Evolutionary conservation across 2,329 filamentous ascomycete species (phyloP).

Genomic region (Pestalotiopsis sp.): DNA sequence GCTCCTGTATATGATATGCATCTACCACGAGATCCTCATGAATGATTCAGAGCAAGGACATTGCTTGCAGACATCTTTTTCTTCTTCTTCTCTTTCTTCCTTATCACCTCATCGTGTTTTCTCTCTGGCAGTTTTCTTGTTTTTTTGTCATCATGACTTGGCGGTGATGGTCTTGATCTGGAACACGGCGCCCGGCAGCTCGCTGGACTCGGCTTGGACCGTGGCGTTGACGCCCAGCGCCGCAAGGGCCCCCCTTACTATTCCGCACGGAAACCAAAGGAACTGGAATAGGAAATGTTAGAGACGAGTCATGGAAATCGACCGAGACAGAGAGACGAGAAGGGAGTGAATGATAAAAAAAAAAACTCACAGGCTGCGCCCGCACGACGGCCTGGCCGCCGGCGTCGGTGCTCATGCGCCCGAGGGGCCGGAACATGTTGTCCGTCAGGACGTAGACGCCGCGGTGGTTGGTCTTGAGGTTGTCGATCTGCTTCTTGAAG

Average conservation of each 20-base stretch:
- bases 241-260: conserved; percentile 90
- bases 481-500: conserved; percentile 97
- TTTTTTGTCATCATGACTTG: conserved; percentile 52
- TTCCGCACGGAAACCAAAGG: conserved; percentile 91
- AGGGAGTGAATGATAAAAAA: conserved; percentile 2
- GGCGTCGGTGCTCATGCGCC: conserved; percentile 83
- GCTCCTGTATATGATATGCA: conserved; percentile 8
- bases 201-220: conserved; percentile 86
- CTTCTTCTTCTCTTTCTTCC: background rate
- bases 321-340: background rate
- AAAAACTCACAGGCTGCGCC: conserved; percentile 73
- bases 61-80: too few species aligned
- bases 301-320: conserved; percentile 14
- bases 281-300: conserved; percentile 58
- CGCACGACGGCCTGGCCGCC: conserved; percentile 72
- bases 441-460: conserved; percentile 97
- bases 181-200: conserved; percentile 87
- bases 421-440: conserved; percentile 85
- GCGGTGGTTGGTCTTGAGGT: conserved; percentile 96
- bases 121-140: too few species aligned
- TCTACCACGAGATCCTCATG: background rate
- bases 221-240: conserved; percentile 88
- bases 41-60: background rate
- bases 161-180: conserved; percentile 85
- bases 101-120: too few species aligned